Base-by-base conservation (phyloP, 352 stramenopile genomes). In the Globisporangium solare region DNA sequence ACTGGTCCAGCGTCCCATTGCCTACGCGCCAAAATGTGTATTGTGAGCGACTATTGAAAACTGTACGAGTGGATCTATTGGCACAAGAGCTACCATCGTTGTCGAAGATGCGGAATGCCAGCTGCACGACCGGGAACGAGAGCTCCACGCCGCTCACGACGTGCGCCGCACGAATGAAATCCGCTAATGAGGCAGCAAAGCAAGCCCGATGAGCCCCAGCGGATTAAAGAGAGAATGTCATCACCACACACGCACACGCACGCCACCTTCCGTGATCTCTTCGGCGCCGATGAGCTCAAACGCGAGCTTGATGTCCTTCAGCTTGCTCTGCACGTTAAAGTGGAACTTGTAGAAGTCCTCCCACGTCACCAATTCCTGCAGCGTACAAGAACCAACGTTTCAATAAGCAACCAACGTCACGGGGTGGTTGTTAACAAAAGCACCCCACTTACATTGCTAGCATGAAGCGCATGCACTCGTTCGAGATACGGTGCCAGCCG, bases 21-120 rank as follows among this genome's bases (percentile, higher is more conserved):
- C 63, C 78, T 88, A 14, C 18, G 55, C 17, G 55, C 15, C 42
- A 43, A 40, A 43, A 13, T 21, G 35, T 32, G 5, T 24, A 11
- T 4, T 18, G 22, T 39, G 21, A 10, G 2, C 51, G 27, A 35
- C 27, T 35, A 35, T 35, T 7, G 27, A 35, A 35, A 35, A 1
- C 7, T 35, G 27, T 7, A 35, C 27, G 7, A 35, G 5, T 35
- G 27, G 27, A 35, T 35, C 35, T 15, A 32, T 48, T 27, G 0
- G 4, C 7, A 39, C 3, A 64, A 13, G 52, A 89, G 7, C 27
- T 35, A 35, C 82, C 79, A 46, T 89, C 74, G 53, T 68, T 70
- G 48, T 92, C 77, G 40, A 92, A 92, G 42, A 92, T 63, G 17
- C 78, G 82, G 60, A 92, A 92, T 12, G 76, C 79, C 27, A 89